These are phyloP conservation scores for Microcyclosporella mali DNA, from an alignment of 2,329 filamentous ascomycete species.

Conservation along the genomic window DNA sequence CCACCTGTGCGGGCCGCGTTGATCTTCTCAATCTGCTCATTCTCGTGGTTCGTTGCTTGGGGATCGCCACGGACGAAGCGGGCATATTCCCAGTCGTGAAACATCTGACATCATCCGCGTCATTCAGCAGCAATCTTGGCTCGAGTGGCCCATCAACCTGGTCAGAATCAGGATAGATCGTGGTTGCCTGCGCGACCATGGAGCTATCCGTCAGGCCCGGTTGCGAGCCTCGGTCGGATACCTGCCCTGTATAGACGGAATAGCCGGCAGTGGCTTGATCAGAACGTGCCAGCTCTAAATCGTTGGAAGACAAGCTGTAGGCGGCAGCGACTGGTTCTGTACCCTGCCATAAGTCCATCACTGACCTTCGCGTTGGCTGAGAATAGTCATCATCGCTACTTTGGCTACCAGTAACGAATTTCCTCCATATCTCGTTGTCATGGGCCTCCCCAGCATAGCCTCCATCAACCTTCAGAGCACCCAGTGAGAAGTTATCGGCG, in stretches of 20 bases:
- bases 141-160: conserved; percentile 5
- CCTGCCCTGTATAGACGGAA: not conserved
- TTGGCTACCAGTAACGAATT: conserved; percentile 20
- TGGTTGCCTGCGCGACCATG: conserved; percentile 13
- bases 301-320: conserved; percentile 1
- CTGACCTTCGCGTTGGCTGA: not conserved
- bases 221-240: not conserved
- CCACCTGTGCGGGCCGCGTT: too few species aligned
- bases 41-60: not conserved
- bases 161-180: conserved; percentile 2
- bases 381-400: conserved; percentile 13
- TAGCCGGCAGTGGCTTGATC: conserved; percentile 10
- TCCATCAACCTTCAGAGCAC: not conserved
- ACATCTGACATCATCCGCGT: not conserved
- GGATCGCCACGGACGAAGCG: not conserved
- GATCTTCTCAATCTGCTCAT: not conserved
- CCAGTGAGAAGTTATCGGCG: too few species aligned
- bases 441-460: conserved; percentile 1
- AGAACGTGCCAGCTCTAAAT: conserved; percentile 3
- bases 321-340: not conserved
- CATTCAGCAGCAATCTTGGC: too few species aligned
- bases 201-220: conserved; percentile 5
- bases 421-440: conserved; percentile 22
- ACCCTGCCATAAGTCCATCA: not conserved
- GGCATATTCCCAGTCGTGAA: conserved; percentile 2